Evolutionary conservation across 192 early-diverging fungal genomes (phyloP).

Genomic region (Podochytrium sp.): DNA sequence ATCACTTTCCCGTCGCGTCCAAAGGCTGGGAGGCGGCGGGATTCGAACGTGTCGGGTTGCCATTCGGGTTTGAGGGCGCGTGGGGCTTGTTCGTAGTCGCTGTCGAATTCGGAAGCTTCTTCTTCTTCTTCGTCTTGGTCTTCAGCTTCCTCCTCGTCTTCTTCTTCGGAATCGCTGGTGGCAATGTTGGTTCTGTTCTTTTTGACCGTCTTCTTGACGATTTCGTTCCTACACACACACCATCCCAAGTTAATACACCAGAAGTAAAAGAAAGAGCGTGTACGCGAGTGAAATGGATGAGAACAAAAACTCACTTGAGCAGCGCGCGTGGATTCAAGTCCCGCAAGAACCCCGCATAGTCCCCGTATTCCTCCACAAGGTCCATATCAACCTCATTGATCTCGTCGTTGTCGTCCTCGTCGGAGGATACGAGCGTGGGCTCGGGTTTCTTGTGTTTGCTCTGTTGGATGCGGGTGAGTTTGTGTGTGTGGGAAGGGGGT

Average conservation of each 20-base stretch:
- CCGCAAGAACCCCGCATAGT: constrained; percentile 63
- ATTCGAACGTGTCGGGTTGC: neutral
- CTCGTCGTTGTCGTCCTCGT: constrained; percentile 44
- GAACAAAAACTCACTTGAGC: constrained; percentile 52
- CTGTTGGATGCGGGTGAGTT: neutral
- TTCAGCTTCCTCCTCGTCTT: constrained; percentile 50
- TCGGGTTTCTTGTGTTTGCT: constrained; percentile 5
- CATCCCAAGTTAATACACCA: neutral
- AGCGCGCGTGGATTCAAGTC: constrained; percentile 66
- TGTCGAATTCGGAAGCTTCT: neutral
- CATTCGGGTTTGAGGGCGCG: neutral
- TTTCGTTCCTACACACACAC: neutral
- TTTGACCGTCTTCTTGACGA: neutral
- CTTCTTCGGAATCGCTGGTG: constrained; percentile 20
- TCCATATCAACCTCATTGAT: constrained; percentile 76
- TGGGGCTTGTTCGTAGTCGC: constrained; percentile 55
- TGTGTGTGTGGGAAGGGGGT: neutral
- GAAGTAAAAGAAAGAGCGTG: no score
- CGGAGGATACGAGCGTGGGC: neutral
- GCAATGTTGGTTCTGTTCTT: constrained; percentile 3
- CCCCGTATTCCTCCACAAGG: constrained; percentile 70
- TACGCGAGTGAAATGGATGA: neutral
- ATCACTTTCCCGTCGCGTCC: constrained; percentile 24
- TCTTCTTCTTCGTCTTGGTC: constrained; percentile 55
- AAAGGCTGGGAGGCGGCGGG: constrained; percentile 19